phyloP scores from a whole-genome alignment of 768 basidiomycete species.

The Serendipita sp. region DNA sequence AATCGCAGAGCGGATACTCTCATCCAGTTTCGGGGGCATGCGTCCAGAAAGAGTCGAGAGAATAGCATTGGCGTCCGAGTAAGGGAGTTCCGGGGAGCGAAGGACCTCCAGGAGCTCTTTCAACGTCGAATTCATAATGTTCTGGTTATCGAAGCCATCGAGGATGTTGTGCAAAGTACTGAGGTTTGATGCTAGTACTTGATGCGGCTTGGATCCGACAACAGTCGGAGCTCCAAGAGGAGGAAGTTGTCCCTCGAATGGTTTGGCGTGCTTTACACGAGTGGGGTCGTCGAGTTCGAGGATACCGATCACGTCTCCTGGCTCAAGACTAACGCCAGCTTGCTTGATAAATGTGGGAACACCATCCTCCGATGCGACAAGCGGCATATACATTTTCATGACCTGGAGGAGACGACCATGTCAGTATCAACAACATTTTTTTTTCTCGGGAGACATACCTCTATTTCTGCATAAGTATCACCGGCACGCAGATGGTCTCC shows the following conservation, averaged over 20 bases:
- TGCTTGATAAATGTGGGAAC: conserved; percentile 93
- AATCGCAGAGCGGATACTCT: conserved; percentile 60
- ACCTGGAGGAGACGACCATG: conserved; percentile 30
- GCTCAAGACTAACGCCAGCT: conserved; percentile 89
- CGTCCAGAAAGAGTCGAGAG: conserved; percentile 83
- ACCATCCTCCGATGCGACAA: conserved; percentile 87
- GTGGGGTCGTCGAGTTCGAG: conserved; percentile 89
- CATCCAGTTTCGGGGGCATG: conserved; percentile 83
- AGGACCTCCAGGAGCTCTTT: conserved; percentile 76
- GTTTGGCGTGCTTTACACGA: conserved; percentile 95
- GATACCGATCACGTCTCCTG: conserved; percentile 95
- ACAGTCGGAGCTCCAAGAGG: conserved; percentile 73
- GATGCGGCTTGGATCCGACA: conserved; percentile 78
- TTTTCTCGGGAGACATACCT: conserved; percentile 33
- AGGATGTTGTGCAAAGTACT: conserved; percentile 77
- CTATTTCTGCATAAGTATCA: conserved; percentile 95
- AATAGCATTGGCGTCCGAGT: conserved; percentile 66
- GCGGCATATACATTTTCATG: conserved; percentile 99
- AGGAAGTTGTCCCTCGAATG: conserved; percentile 88
- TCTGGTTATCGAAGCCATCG: conserved; percentile 92
- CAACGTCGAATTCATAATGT: conserved; percentile 69
- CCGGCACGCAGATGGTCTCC: conserved; percentile 96
- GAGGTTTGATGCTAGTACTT: conserved; percentile 58
- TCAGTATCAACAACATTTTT: background rate
- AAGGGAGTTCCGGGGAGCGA: conserved; percentile 74